phyloP scores from a whole-genome alignment of 2,329 filamentous ascomycete genomes.

The Lojkania enalia region DNA sequence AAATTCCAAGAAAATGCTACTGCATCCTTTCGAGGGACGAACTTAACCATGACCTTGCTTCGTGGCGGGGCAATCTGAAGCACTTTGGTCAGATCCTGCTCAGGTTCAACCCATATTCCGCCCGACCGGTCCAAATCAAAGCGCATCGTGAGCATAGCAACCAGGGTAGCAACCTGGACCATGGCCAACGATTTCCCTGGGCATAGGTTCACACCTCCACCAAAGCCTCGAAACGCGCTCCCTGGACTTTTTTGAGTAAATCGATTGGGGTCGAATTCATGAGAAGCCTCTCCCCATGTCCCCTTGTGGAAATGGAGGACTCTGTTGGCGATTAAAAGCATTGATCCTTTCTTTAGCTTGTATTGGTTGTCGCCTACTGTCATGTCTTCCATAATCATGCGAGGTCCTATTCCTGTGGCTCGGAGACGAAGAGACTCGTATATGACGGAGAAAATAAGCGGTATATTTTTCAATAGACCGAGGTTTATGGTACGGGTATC shows the following conservation, averaged over 20 bases:
- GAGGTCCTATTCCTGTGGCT: not conserved
- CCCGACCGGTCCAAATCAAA: constrained; percentile 15
- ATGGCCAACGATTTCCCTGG: constrained; percentile 35
- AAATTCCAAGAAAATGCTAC: not conserved
- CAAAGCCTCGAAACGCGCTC: constrained; percentile 19
- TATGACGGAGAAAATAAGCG: not conserved
- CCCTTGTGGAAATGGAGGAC: constrained; percentile 27
- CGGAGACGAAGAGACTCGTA: not conserved
- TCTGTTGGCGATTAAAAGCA: constrained; percentile 30
- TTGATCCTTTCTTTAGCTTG: constrained; percentile 33
- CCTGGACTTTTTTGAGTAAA: constrained; percentile 17
- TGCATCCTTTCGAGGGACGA: not conserved
- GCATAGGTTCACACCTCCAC: constrained; percentile 30
- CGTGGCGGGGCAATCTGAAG: not conserved
- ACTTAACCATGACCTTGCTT: not conserved
- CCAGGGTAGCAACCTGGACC: constrained; percentile 24
- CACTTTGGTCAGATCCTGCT: constrained; percentile 1
- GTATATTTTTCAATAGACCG: not conserved
- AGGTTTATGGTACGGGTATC: not conserved
- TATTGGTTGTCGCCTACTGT: constrained; percentile 21
- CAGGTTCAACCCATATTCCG: constrained; percentile 1
- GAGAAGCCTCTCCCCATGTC: constrained; percentile 33
- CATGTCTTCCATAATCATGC: not conserved
- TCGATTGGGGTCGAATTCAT: constrained; percentile 34
- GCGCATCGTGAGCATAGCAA: constrained; percentile 24